Percentiles rank a stretch among this genome's conserved stretches.
Evolutionary conservation across 148 eudicot genomes (phyloP).

Genomic region (Cornus florida): DNA sequence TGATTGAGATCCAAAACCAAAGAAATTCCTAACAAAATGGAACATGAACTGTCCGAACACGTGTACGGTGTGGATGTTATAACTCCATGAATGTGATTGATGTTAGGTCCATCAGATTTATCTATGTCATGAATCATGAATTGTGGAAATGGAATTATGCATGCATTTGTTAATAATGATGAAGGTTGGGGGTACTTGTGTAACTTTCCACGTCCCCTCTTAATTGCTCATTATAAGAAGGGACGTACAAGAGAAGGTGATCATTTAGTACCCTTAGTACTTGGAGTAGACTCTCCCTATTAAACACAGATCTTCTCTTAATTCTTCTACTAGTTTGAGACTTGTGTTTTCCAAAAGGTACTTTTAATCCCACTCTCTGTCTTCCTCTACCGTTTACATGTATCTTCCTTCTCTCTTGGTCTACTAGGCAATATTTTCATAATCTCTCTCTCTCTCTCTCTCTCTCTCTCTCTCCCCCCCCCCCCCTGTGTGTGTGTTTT

Average conservation of each 20-base stretch:
- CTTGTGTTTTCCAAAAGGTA: not conserved
- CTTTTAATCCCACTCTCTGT: not conserved
- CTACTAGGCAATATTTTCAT: not conserved
- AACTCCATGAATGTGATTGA: constrained; percentile 10
- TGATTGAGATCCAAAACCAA: not conserved
- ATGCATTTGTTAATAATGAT: not conserved
- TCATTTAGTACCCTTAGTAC: not conserved
- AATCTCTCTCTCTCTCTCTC: too few species aligned
- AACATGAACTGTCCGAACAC: constrained; percentile 20
- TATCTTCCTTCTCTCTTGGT: not conserved
- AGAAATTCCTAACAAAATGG: not conserved
- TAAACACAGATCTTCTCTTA: constrained; percentile 3
- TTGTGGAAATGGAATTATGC: not conserved
- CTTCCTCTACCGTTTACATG: not conserved
- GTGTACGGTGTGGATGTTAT: constrained; percentile 15
- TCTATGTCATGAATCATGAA: too few species aligned
- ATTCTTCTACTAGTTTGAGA: not conserved
- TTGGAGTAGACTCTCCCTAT: not conserved
- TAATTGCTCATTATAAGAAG: constrained; percentile 11
- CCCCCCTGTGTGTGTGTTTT: too few species aligned
- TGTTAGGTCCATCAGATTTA: not conserved
- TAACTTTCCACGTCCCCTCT: not conserved
- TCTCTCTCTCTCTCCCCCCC: too few species aligned
- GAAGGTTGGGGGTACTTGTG: constrained; percentile 22
- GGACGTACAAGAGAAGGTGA: not conserved